Base-by-base conservation (phyloP, 2,329 filamentous ascomycete species). In the Pseudomassariella vexata region DNA sequence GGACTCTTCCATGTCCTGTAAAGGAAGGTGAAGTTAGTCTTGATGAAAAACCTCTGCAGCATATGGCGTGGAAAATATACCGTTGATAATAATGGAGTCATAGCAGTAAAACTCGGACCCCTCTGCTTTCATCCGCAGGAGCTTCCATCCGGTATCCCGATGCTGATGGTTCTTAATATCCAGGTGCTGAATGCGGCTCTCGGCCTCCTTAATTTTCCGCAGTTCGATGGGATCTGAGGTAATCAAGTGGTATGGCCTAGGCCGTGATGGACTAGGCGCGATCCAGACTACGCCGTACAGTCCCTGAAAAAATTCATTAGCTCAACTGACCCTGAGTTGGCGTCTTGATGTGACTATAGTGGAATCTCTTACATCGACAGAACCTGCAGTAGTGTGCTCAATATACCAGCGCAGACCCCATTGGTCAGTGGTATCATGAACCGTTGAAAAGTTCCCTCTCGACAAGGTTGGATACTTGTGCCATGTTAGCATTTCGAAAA, bases 61-160 rank as follows among this genome's bases (percentile, higher is more conserved):
- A n/a, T n/a, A n/a, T n/a, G n/a, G n/a, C n/a, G n/a, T n/a, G n/a
- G n/a, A n/a, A n/a, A n/a, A n/a, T 43, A 12, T 10, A 43, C 45
- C 42, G n/a, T 48, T 49, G 14, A 48, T 44, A 5, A 48, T 29
- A 3, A 49, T 28, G 2, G 46, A 48, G 24, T 49, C 44, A 14
- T 46, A 48, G 29, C 46, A 48, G 24, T 37, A 35, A 20, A 36
- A 40, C 34, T 45, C 40, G 9, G 38, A 34, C 9, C 40, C 42
- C 23, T 42, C 42, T 6, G 40, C 32, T 17, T 35, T 24, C 36
- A 42, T 37, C 19, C 36, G 27, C 12, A 45, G 27, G 3, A 42
- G n/a, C 19, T 40, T 38, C 40, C 38, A 45, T 19, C 35, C 30
- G 8, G 38, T 37, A 17, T 42, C 42, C 9, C 42, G 35, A 11